Conservation (phyloP, 176 grass and related monocot species). For the Triticum urartu region DNA sequence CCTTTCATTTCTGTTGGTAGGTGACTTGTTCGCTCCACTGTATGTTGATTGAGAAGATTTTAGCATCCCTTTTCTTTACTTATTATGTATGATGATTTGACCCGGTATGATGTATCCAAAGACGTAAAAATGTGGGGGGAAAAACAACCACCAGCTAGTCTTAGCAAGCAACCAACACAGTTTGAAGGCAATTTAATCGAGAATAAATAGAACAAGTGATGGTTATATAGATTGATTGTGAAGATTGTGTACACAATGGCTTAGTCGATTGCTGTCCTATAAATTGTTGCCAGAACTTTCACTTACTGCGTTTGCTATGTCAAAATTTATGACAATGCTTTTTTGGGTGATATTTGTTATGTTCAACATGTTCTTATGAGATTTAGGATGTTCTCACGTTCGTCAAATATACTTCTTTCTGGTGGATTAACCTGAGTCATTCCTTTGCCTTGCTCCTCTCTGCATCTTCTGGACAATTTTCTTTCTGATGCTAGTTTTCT, state of each 20-base stretch:
- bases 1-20: conserved; percentile 84
- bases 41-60: conserved; percentile 11
- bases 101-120: conserved; percentile 1
- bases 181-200: neutral
- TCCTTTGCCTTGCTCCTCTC: neutral
- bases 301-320: neutral
- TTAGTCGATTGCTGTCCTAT: neutral
- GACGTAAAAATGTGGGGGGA: neutral
- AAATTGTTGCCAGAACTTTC: conserved; percentile 2
- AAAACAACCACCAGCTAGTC: neutral
- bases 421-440: neutral
- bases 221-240: conserved; percentile 5
- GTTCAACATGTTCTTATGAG: neutral
- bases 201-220: conserved; percentile 1
- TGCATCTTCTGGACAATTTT: conserved; percentile 14
- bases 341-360: neutral
- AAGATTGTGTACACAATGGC: neutral
- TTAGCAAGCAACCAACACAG: neutral
- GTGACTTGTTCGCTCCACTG: conserved; percentile 20
- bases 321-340: neutral
- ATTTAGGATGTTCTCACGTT: neutral
- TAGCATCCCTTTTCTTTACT: neutral
- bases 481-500: neutral
- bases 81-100: conserved; percentile 25
- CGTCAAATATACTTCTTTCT: neutral